Evolutionary conservation across 371 early-diverging fungal species (phyloP).

Genomic region (Choanephora cucurbitarum): DNA sequence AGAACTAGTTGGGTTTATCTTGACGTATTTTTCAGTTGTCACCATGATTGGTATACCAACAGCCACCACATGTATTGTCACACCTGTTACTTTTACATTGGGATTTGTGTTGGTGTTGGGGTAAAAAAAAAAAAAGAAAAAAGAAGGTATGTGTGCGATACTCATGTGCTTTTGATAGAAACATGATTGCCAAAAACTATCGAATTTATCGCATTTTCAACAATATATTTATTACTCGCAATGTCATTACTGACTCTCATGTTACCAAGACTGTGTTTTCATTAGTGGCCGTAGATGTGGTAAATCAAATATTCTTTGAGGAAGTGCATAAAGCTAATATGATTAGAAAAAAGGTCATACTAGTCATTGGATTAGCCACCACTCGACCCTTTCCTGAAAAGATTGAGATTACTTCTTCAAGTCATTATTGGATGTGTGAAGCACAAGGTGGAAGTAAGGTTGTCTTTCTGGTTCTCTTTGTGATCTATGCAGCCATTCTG

Average conservation of each 20-base stretch:
- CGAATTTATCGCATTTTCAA: conserved; percentile 63
- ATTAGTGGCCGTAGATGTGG: conserved; percentile 52
- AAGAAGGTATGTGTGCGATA: too few species aligned
- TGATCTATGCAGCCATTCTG: conserved; percentile 43
- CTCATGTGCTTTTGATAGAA: too few species aligned
- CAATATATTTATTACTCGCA: conserved; percentile 61
- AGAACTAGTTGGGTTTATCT: conserved; percentile 57
- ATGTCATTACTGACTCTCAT: conserved; percentile 58
- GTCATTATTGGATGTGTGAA: conserved; percentile 52
- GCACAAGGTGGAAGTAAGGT: conserved; percentile 23
- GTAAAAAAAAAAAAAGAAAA: conserved; percentile 21
- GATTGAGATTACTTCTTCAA: conserved; percentile 40
- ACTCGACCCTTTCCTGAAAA: conserved; percentile 40
- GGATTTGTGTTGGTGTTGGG: conserved; percentile 59
- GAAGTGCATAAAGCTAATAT: too few species aligned
- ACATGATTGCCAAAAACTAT: conserved; percentile 67
- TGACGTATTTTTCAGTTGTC: conserved; percentile 52
- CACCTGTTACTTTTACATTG: conserved; percentile 53
- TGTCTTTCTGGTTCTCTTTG: conserved; percentile 32
- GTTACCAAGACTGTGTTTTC: conserved; percentile 52
- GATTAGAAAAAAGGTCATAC: conserved; percentile 42
- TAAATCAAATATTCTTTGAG: conserved; percentile 29
- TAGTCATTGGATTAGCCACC: conserved; percentile 41
- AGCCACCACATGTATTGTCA: conserved; percentile 40
- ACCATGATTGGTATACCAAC: conserved; percentile 58